phyloP scores from a whole-genome alignment of 176 grass and related monocot genomes.

The Rhynchospora tenuis region DNA sequence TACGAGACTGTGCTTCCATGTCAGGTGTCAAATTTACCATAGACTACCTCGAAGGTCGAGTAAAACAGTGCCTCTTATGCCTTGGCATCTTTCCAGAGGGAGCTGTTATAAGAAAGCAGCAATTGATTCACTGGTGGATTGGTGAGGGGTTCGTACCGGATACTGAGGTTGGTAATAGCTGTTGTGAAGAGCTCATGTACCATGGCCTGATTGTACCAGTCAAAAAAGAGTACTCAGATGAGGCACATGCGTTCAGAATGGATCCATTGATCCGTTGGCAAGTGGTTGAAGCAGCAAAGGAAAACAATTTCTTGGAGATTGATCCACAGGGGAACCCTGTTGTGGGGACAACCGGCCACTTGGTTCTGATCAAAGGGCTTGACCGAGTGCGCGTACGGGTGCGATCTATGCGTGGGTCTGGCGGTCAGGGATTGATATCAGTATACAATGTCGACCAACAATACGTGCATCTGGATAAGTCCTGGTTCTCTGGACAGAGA shows the following conservation, averaged over 20 bases:
- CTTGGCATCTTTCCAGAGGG: constrained; percentile 61
- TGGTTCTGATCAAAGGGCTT: constrained; percentile 28
- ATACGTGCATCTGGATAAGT: constrained; percentile 43
- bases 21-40: constrained; percentile 39
- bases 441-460: constrained; percentile 49
- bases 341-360: constrained; percentile 25
- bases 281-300: constrained; percentile 40
- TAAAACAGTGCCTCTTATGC: constrained; percentile 52
- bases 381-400: not conserved
- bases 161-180: constrained; percentile 22
- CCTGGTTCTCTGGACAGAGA: constrained; percentile 31
- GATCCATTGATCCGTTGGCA: constrained; percentile 41
- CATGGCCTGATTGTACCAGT: constrained; percentile 35
- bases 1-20: not conserved
- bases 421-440: constrained; percentile 15
- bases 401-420: not conserved
- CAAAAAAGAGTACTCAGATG: constrained; percentile 2
- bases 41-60: constrained; percentile 43
- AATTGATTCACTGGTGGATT: constrained; percentile 70
- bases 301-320: constrained; percentile 45
- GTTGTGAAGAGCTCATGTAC: constrained; percentile 36
- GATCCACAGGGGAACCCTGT: constrained; percentile 39
- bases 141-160: constrained; percentile 40
- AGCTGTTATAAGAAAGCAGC: constrained; percentile 46
- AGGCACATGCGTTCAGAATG: constrained; percentile 33